These are phyloP conservation scores for Pleoardoris graminearum DNA, from an alignment of 2,329 filamentous ascomycete genomes.

Conservation along the genomic window DNA sequence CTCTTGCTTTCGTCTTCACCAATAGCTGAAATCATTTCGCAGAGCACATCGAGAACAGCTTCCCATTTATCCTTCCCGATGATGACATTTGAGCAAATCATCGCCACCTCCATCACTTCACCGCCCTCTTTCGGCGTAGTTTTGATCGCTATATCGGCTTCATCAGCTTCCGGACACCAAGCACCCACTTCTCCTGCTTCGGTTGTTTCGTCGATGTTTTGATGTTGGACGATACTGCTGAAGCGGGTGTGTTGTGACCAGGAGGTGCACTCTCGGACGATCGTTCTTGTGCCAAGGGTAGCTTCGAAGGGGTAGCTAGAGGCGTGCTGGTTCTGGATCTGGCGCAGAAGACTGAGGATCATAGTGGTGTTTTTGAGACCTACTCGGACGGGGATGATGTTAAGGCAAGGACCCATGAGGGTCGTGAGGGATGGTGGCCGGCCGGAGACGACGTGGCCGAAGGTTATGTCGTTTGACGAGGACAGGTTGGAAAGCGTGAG, in stretches of 20 bases:
- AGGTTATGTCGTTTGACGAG: constrained; percentile 37
- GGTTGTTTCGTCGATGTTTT: neutral
- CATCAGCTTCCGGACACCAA: too few species aligned
- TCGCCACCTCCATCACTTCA: too few species aligned
- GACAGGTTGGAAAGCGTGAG: constrained; percentile 36
- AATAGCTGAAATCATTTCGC: too few species aligned
- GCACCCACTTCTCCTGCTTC: too few species aligned
- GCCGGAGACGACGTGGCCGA: constrained; percentile 39
- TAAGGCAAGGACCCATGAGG: constrained; percentile 93
- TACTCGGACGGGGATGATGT: constrained; percentile 71
- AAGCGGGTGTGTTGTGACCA: constrained; percentile 5
- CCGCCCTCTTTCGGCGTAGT: too few species aligned
- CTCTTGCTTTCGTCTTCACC: too few species aligned
- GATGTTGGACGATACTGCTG: constrained; percentile 1
- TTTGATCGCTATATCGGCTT: too few species aligned
- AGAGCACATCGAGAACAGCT: too few species aligned
- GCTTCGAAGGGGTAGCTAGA: constrained; percentile 19
- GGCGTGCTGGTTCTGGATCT: constrained; percentile 43
- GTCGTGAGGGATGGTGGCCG: constrained; percentile 63
- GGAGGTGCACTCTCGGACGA: constrained; percentile 7
- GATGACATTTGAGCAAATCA: too few species aligned
- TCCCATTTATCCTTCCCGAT: too few species aligned
- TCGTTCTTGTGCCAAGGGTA: constrained; percentile 8
- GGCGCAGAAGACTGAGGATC: constrained; percentile 4
- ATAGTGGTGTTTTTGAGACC: neutral